Evolutionary conservation across 371 early-diverging fungal genomes (phyloP).

Genomic region (Nosema muscidifuracis): DNA sequence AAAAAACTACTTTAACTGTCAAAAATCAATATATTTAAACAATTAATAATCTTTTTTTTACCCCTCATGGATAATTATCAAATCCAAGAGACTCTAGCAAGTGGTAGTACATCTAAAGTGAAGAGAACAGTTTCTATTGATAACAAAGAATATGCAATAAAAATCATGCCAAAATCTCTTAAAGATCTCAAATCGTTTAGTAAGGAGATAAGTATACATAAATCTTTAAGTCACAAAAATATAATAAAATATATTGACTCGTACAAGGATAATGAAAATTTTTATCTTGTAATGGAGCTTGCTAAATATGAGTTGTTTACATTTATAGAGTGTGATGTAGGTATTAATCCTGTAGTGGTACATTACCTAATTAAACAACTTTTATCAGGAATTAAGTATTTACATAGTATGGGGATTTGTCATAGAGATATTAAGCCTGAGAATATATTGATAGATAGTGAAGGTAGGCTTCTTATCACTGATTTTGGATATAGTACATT

Average conservation of each 20-base stretch:
- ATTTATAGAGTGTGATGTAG: constrained; percentile 67
- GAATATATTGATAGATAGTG: constrained; percentile 67
- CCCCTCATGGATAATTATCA: constrained; percentile 34
- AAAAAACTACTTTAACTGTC: no score
- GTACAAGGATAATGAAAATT: constrained; percentile 65
- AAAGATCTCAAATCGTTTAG: constrained; percentile 20
- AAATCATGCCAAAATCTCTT: constrained; percentile 46
- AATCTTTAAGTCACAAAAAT: constrained; percentile 70
- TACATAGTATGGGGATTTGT: constrained; percentile 65
- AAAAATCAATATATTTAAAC: no score
- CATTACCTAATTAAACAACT: constrained; percentile 70
- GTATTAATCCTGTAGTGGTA: constrained; percentile 66
- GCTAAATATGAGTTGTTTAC: constrained; percentile 63
- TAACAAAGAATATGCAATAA: constrained; percentile 53
- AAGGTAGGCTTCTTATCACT: constrained; percentile 66
- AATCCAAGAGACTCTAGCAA: constrained; percentile 44
- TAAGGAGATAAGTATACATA: constrained; percentile 76
- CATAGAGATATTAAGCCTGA: constrained; percentile 69
- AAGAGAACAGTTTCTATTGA: constrained; percentile 37
- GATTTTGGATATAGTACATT: constrained; percentile 69
- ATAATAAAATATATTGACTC: constrained; percentile 69
- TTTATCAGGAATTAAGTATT: constrained; percentile 63
- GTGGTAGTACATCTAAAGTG: constrained; percentile 50
- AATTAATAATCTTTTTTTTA: no score
- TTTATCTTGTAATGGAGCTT: constrained; percentile 74